Evolutionary conservation across 2,329 filamentous ascomycete genomes (phyloP), one percentile per base, ranked within the genome.

Genomic region (Neonectria punicea): DNA sequence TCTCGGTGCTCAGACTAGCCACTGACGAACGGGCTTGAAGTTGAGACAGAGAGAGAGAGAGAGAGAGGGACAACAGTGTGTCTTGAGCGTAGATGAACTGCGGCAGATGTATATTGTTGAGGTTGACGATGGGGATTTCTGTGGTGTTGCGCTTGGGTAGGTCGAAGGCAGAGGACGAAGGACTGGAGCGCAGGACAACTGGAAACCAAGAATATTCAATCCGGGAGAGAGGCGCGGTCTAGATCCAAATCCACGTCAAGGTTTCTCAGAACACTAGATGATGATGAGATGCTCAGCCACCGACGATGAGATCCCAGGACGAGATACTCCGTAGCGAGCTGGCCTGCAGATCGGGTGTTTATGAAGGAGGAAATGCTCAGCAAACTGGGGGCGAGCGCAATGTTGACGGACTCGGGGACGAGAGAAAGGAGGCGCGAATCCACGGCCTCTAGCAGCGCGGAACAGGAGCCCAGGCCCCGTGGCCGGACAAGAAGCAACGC

Each of bases 401-500:
- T 20, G 30, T 14, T 14, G 28, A 32, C 13, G 2, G 32, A 34
- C 13, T 14, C 1, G n/a, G 14, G 14, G n/a, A 20, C 10, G 30
- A 30, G n/a, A 51, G 49, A 20, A 11, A 34, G 39, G 34, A n/a
- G 44, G 50, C 44, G 56, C 36, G 41, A 51, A 14, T 53, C 44
- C 22, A 28, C 28, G 46, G 14, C 34, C 4, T 30, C 7, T 44
- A 3, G 46, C 44, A 36, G 34, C 16, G 13, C 47, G 53, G 16
- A 34, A 53, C 32, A 49, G 41, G 44, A 44, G 47, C 36, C 57
- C 49, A 43, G n/a, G 39, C n/a, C n/a, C 39, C 49, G 28, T 11
- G 44, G 34, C 44, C 13, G 25, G 49, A 60, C 51, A 44, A 51
- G 53, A 30, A 34, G 53, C 4, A 46, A 44, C 44, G 53, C 22